phyloP scores from a whole-genome alignment of 352 stramenopile genomes.

The Blastocystis sp. region DNA sequence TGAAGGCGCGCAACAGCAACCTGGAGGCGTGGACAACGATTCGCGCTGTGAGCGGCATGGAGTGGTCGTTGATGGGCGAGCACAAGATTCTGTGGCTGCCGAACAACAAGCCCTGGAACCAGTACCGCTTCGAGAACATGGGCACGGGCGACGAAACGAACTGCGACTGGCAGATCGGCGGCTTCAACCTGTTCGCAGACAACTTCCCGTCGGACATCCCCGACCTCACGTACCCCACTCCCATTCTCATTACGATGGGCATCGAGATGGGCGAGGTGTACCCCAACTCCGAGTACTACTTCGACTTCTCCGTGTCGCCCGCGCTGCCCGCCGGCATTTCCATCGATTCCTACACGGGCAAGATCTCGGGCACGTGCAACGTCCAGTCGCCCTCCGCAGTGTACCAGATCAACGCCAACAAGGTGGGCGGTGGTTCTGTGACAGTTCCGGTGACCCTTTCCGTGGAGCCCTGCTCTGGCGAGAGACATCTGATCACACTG shows the following conservation, averaged over 20 bases:
- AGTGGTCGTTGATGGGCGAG: background rate
- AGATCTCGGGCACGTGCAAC: slow-evolving; percentile 8
- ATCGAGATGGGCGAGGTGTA: slow-evolving; percentile 23
- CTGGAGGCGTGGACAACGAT: background rate
- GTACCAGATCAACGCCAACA: background rate
- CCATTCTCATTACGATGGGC: slow-evolving; percentile 10
- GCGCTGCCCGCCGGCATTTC: slow-evolving; percentile 7
- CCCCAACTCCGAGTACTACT: slow-evolving; percentile 34
- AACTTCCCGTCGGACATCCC: background rate
- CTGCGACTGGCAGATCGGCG: slow-evolving; percentile 1
- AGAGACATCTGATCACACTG: slow-evolving; percentile 16
- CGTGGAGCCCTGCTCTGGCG: background rate
- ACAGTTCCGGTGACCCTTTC: background rate
- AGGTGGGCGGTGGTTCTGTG: background rate
- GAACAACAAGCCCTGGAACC: slow-evolving; percentile 44
- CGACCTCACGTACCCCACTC: slow-evolving; percentile 8
- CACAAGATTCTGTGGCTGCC: slow-evolving; percentile 5
- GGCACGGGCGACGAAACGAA: background rate
- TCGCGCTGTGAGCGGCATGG: background rate
- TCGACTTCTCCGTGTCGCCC: slow-evolving; percentile 10
- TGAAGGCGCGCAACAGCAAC: slow-evolving; percentile 29
- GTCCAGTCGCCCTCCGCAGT: background rate
- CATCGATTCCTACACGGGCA: slow-evolving; percentile 27
- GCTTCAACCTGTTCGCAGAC: background rate
- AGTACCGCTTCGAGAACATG: slow-evolving; percentile 20